These are phyloP conservation scores for Aegilops longissima DNA, from an alignment of 176 grass and related monocot genomes.

Conservation along the genomic window DNA sequence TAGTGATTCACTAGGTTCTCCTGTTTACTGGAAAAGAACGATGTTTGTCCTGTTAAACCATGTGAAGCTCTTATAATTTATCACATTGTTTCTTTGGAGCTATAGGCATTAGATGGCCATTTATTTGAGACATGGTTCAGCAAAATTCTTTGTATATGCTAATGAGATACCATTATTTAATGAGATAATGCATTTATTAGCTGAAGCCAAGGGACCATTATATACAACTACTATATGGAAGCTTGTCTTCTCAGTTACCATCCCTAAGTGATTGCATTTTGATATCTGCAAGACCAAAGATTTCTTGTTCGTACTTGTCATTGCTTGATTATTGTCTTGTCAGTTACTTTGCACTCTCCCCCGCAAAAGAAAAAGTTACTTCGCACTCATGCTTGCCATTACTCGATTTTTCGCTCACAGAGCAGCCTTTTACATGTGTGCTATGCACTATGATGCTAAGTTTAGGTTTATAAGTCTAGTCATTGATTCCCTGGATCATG, in stretches of 20 bases:
- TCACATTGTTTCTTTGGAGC: not conserved
- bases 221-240: not conserved
- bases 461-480: not conserved
- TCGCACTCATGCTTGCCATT: not conserved
- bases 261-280: not conserved
- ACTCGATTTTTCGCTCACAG: not conserved
- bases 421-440: not conserved
- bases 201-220: not conserved
- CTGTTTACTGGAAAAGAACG: not conserved
- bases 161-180: not conserved
- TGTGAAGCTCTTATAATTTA: not conserved
- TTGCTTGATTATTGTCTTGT: not conserved
- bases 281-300: not conserved
- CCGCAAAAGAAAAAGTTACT: not conserved
- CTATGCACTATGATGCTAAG: not conserved
- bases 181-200: not conserved
- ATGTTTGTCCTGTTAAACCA: not conserved
- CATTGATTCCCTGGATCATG: not conserved
- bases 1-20: not conserved
- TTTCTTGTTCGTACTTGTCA: too few relatives aligned
- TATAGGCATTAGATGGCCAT: not conserved
- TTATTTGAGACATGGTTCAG: not conserved
- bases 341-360: not conserved
- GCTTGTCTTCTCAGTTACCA: not conserved
- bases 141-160: not conserved